Evolutionary conservation across 164 flowering plant genomes (phyloP), one percentile per base, ranked within the genome.

Genomic region (Nelumbo lutea): DNA sequence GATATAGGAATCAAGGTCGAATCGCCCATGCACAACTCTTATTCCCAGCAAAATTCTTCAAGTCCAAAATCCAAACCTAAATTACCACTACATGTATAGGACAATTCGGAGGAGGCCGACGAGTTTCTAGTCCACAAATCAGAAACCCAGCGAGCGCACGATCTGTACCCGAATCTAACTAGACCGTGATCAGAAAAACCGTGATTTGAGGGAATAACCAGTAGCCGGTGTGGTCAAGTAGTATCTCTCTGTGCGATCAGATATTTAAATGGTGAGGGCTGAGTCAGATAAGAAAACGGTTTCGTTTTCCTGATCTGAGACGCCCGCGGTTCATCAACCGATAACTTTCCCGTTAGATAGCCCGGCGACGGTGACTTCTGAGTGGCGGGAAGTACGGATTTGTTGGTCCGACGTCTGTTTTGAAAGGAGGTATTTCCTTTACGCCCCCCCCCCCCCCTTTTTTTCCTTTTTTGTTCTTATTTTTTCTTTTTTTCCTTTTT

Each of bases 341-440:
- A 59, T 40, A 5, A 59, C 27, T 5, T 43, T 46, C 46, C 59
- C 61, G 11, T 43, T 27, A 58, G 47, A 27, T 5, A 63, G 72
- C 40, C 67, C 55, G 58, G 67, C 52, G 55, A 53, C n/a, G 67
- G 38, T 55, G 72, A 56, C 67, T 62, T 27, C 27, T 45, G 67
- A 63, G 53, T 60, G 75, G 75, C 75, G 75, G 75, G 75, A 72
- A 66, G 70, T 51, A 66, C 40, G 41, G 53, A 44, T 59, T 64
- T 59, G 64, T 59, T n/a, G 51, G 6, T 15, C 7, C 7, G 6
- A n/a, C 4, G 60, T 14, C 27, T 4, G 6, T 55, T 55, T 9
- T 7, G 13, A 55, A 4, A 55, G 27, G 4, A n/a, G 59, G 59
- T 10, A 9, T 55, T 0, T 10, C 13, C 59, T 10, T 57, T 11